A percentile compares a stretch with the other conserved stretches of the same genome.
Evolutionary conservation across 73 alveolate species (phyloP).

Genomic region (Tetrahymena elliotti): DNA sequence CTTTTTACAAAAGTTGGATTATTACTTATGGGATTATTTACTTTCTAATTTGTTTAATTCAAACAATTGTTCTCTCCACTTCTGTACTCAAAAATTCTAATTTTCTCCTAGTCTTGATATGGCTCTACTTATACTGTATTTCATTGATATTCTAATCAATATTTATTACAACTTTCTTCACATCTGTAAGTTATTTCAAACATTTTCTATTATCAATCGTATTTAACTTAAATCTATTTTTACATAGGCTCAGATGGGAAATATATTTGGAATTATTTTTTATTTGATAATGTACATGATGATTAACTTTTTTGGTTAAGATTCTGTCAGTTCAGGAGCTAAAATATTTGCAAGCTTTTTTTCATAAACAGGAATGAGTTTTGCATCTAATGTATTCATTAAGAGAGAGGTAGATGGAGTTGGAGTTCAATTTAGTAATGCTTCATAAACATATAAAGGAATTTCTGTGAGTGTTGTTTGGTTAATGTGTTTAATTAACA

Average conservation of each 20-base stretch:
- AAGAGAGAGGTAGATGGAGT: neutral
- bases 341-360: neutral
- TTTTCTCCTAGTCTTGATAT: neutral
- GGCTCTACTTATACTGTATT: conserved; percentile 1
- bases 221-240: neutral
- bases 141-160: conserved; percentile 9
- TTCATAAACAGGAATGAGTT: neutral
- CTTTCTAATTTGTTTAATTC: conserved; percentile 25
- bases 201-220: no score
- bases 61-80: conserved; percentile 28
- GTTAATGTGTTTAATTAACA: neutral
- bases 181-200: neutral
- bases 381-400: neutral
- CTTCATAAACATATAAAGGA: neutral
- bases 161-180: conserved; percentile 9
- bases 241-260: conserved; percentile 2
- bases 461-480: neutral
- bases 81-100: conserved; percentile 1
- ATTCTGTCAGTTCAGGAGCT: neutral
- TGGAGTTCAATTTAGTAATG: neutral
- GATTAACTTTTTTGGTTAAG: neutral
- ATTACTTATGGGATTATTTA: conserved; percentile 51
- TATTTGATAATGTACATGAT: conserved; percentile 6
- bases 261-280: conserved; percentile 14
- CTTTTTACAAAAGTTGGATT: conserved; percentile 79